A percentile compares a stretch with the other conserved stretches of the same genome.
Evolutionary conservation across 177 flowering plant species (phyloP).

Genomic region (Telopea speciosissima): DNA sequence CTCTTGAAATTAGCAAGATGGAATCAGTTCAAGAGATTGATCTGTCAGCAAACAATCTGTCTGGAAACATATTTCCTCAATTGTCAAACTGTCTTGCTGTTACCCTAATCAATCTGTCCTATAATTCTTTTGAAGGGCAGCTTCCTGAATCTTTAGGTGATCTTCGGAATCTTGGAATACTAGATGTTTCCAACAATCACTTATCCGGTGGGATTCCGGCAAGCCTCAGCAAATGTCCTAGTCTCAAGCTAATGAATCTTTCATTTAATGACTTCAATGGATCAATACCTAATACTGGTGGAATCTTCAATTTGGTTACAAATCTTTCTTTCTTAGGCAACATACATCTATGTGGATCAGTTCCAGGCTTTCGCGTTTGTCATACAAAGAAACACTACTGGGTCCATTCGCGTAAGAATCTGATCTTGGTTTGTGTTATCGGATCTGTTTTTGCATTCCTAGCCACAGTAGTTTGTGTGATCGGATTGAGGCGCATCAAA

Average conservation of each 20-base stretch:
- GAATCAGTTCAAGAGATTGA: constrained; percentile 38
- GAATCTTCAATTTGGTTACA: constrained; percentile 26
- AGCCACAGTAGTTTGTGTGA: constrained; percentile 23
- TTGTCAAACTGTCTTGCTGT: constrained; percentile 39
- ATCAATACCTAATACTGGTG: constrained; percentile 31
- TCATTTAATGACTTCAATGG: constrained; percentile 38
- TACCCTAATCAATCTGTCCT: constrained; percentile 29
- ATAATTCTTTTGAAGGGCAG: constrained; percentile 34
- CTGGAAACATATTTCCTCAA: constrained; percentile 30
- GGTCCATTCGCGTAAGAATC: constrained; percentile 18
- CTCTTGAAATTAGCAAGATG: constrained; percentile 44
- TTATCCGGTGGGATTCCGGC: constrained; percentile 34
- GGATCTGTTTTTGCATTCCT: constrained; percentile 20
- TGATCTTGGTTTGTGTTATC: constrained; percentile 20
- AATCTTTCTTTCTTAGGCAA: constrained; percentile 31
- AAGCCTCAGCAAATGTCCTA: constrained; percentile 23
- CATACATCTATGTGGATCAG: constrained; percentile 29
- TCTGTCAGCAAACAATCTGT: constrained; percentile 39
- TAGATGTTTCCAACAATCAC: constrained; percentile 39
- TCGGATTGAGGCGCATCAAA: constrained; percentile 20
- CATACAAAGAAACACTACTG: constrained; percentile 3
- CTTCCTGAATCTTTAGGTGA: constrained; percentile 44
- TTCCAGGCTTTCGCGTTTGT: constrained; percentile 27
- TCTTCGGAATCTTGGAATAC: constrained; percentile 29
- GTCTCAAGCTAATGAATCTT: constrained; percentile 35